Conservation (phyloP, 768 basidiomycete species). For the Rhodotorula kratochvilovae region DNA sequence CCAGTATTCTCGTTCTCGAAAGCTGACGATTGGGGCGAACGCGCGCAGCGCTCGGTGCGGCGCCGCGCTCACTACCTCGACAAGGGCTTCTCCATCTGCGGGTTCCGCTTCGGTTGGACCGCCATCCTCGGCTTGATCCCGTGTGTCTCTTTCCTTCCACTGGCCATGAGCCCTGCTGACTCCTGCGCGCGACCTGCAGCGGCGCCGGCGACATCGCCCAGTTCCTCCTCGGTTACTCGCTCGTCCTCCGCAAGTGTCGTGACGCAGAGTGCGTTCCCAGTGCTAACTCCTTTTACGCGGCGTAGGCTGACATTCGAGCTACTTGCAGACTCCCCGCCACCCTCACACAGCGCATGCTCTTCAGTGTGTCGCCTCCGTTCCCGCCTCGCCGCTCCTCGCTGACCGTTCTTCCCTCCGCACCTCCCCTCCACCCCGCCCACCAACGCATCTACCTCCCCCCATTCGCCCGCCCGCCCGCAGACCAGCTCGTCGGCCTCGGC, state of each 20-base stretch:
- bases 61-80: slow-evolving; percentile 61
- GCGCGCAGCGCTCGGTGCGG: slow-evolving; percentile 24
- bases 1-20: background rate
- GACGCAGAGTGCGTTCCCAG: slow-evolving; percentile 49
- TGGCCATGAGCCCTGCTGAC: too few relatives aligned
- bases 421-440: background rate
- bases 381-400: background rate
- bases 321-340: slow-evolving; percentile 1
- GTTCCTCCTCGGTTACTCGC: slow-evolving; percentile 63
- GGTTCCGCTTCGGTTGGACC: slow-evolving; percentile 65
- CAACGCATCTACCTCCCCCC: too few relatives aligned
- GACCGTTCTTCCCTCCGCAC: background rate
- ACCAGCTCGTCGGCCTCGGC: slow-evolving; percentile 65
- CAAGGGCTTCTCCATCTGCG: slow-evolving; percentile 74
- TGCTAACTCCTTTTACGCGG: slow-evolving; percentile 48
- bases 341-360: slow-evolving; percentile 67
- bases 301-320: background rate
- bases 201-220: slow-evolving; percentile 49
- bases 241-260: slow-evolving; percentile 70
- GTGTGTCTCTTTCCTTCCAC: background rate
- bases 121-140: background rate
- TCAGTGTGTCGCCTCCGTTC: slow-evolving; percentile 47
- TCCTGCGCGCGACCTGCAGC: too few relatives aligned
- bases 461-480: slow-evolving; percentile 14
- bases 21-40: background rate